phyloP scores from a whole-genome alignment of 2,329 filamentous ascomycete genomes.

The Pseudovirgaria hyperparasitica region DNA sequence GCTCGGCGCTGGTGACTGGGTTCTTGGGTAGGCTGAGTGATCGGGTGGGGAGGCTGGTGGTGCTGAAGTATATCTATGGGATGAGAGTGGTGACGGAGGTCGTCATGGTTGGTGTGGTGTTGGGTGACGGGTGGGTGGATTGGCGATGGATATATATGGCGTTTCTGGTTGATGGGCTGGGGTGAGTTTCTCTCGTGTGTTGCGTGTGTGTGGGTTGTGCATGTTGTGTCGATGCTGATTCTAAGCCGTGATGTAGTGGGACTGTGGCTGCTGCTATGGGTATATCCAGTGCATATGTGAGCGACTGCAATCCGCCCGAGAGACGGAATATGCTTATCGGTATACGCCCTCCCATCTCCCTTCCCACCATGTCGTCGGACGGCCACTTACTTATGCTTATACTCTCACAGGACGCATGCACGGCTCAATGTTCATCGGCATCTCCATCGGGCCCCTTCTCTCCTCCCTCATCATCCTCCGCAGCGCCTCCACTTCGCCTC shows the following conservation, averaged over 20 bases:
- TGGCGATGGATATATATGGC: conserved; percentile 6
- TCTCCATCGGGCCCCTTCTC: conserved; percentile 5
- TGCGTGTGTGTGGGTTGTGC: not conserved
- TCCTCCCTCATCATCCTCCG: conserved; percentile 3
- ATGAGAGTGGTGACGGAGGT: conserved; percentile 4
- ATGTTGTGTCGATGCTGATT: not conserved
- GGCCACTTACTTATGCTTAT: not conserved
- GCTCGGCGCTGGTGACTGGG: conserved; percentile 3
- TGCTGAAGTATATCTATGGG: conserved; percentile 3
- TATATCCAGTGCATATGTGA: conserved; percentile 8
- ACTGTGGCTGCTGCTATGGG: conserved; percentile 6
- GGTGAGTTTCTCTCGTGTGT: conserved; percentile 2
- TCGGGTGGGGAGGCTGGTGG: conserved; percentile 5
- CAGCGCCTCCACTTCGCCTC: conserved; percentile 3
- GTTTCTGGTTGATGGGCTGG: conserved; percentile 6
- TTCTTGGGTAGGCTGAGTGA: conserved; percentile 6
- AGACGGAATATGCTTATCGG: conserved; percentile 6
- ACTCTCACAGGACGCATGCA: conserved; percentile 4
- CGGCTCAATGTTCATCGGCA: conserved; percentile 8
- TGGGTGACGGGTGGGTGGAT: not conserved
- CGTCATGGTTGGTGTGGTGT: conserved; percentile 3
- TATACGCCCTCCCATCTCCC: conserved; percentile 2
- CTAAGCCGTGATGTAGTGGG: conserved; percentile 3
- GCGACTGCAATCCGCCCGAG: conserved; percentile 5
- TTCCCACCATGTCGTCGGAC: conserved; percentile 1